Conservation (phyloP, 179 eudicot genomes). For the Gypsophila paniculata region DNA sequence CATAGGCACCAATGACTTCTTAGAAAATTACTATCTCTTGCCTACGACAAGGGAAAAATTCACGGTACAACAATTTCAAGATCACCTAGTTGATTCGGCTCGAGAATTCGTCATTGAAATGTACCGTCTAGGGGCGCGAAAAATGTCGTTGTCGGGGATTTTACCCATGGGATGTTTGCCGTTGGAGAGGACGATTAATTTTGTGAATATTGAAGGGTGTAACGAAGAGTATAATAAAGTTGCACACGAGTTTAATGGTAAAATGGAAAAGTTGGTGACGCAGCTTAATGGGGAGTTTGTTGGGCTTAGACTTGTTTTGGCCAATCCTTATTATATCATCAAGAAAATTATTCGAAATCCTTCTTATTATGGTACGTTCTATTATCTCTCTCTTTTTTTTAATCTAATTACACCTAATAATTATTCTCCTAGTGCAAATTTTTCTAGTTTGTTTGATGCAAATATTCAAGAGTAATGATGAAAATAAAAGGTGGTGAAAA, state of each 20-base stretch:
- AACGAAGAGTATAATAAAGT: constrained; percentile 52
- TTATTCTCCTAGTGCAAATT: too few relatives aligned
- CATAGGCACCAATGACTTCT: constrained; percentile 72
- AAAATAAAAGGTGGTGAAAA: too few relatives aligned
- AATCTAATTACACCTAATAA: too few relatives aligned
- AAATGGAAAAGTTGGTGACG: constrained; percentile 36
- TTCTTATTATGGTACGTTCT: constrained; percentile 43
- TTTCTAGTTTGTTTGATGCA: too few relatives aligned
- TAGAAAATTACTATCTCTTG: constrained; percentile 59
- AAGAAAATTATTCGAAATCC: constrained; percentile 40
- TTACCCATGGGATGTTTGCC: constrained; percentile 79
- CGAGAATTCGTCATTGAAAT: constrained; percentile 36
- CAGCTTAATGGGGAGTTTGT: constrained; percentile 43
- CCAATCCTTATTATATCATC: constrained; percentile 46
- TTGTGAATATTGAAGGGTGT: constrained; percentile 33
- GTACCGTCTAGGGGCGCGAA: constrained; percentile 57
- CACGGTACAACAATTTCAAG: constrained; percentile 45
- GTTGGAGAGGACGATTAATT: constrained; percentile 52
- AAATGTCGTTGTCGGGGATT: constrained; percentile 48
- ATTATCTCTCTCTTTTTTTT: not conserved
- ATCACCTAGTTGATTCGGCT: constrained; percentile 36
- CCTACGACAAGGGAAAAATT: constrained; percentile 31
- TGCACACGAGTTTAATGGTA: constrained; percentile 47
- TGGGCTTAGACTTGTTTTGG: constrained; percentile 41
- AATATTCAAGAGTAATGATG: too few relatives aligned